These are phyloP conservation scores for Magnusiomyces clavatus DNA, from an alignment of 1,139 yeast species.

Conservation along the genomic window DNA sequence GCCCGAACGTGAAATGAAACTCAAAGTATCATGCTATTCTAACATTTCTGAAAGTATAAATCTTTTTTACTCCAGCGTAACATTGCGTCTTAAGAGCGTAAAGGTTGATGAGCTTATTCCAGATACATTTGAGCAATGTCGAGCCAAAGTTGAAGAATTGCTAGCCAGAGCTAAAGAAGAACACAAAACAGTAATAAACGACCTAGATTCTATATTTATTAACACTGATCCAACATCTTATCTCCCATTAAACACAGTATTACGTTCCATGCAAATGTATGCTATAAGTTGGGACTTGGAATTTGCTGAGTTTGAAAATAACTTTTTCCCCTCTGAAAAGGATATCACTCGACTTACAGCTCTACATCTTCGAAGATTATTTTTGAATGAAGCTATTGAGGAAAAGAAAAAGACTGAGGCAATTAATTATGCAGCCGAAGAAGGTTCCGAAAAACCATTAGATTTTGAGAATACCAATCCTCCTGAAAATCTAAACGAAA, in stretches of 20 bases:
- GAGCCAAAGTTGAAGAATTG: slow-evolving; percentile 49
- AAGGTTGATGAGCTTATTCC: slow-evolving; percentile 68
- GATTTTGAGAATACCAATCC: no score
- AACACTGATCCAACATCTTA: slow-evolving; percentile 57
- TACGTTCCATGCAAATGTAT: slow-evolving; percentile 67
- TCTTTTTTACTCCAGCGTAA: slow-evolving; percentile 66
- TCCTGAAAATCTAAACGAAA: no score
- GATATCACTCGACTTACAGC: slow-evolving; percentile 91
- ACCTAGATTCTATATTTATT: slow-evolving; percentile 48
- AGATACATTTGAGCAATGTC: slow-evolving; percentile 67
- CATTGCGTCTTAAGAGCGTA: slow-evolving; percentile 63
- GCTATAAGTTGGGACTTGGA: slow-evolving; percentile 87
- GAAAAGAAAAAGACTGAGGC: slow-evolving; percentile 20
- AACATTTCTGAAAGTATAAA: slow-evolving; percentile 47
- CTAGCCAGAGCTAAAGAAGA: slow-evolving; percentile 50
- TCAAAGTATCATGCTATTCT: slow-evolving; percentile 58
- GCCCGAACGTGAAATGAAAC: slow-evolving; percentile 59
- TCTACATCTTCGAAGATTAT: slow-evolving; percentile 70
- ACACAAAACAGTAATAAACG: slow-evolving; percentile 37
- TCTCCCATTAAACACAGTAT: slow-evolving; percentile 58
- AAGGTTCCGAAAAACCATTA: not conserved
- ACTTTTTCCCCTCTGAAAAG: slow-evolving; percentile 81
- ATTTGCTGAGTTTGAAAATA: slow-evolving; percentile 72
- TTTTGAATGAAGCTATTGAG: slow-evolving; percentile 39
- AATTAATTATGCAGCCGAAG: not conserved